Conservation (phyloP, 768 basidiomycete genomes). For the Mrakia hoshinonis region DNA sequence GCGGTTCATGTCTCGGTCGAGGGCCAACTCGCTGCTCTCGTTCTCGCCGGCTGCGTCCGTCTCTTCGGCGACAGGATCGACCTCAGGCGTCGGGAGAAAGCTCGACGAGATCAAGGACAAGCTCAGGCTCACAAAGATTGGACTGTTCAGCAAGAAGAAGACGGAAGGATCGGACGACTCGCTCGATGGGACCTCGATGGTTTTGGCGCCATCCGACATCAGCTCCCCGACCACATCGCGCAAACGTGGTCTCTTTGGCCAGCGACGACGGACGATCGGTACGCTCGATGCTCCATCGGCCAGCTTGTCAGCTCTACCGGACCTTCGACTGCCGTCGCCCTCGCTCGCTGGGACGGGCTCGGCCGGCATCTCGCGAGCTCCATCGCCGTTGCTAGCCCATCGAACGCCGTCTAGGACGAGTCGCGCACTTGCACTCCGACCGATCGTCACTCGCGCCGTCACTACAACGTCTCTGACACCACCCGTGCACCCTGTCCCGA, state of each 20-base stretch:
- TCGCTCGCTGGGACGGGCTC: not conserved
- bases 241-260: no score
- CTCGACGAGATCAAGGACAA: conserved; percentile 14
- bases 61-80: not conserved
- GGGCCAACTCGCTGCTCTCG: conserved; percentile 4
- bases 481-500: not conserved
- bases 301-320: not conserved
- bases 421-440: not conserved
- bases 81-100: not conserved
- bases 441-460: not conserved
- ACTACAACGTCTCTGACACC: not conserved
- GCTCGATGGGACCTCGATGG: no score
- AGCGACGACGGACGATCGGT: no score
- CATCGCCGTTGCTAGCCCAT: not conserved
- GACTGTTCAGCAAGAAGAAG: not conserved
- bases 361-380: not conserved
- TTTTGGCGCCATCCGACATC: no score
- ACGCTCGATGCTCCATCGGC: not conserved
- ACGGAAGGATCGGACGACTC: no score
- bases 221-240: no score
- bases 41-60: not conserved
- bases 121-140: not conserved
- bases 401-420: not conserved
- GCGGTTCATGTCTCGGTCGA: not conserved
- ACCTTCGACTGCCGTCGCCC: not conserved